Evolutionary conservation across 768 basidiomycete genomes (phyloP).

Genomic region (Ramaria rubella): DNA sequence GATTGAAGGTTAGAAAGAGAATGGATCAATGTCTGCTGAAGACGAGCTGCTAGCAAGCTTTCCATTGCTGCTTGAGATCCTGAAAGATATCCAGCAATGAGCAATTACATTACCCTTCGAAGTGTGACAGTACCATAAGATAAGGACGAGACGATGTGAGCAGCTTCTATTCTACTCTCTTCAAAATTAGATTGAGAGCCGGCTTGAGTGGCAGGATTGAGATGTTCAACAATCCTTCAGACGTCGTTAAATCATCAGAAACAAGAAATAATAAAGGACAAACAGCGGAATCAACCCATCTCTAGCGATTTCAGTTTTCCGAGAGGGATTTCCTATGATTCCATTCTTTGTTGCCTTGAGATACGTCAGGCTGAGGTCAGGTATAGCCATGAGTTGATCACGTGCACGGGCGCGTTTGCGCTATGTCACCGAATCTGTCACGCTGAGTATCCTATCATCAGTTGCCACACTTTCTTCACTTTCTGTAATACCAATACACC

Average conservation of each 20-base stretch:
- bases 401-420: background rate
- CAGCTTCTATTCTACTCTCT: slow-evolving; percentile 57
- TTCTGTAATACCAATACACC: background rate
- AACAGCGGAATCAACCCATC: slow-evolving; percentile 51
- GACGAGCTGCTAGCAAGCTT: slow-evolving; percentile 50
- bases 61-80: slow-evolving; percentile 58
- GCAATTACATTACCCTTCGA: background rate
- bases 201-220: slow-evolving; percentile 36
- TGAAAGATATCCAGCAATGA: background rate
- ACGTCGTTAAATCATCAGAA: background rate
- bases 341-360: slow-evolving; percentile 69
- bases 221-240: slow-evolving; percentile 56
- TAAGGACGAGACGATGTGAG: slow-evolving; percentile 67
- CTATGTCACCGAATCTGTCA: background rate
- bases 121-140: slow-evolving; percentile 45
- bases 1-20: slow-evolving; percentile 48
- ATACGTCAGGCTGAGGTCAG: slow-evolving; percentile 32
- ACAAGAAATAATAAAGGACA: slow-evolving; percentile 17
- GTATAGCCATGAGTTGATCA: slow-evolving; percentile 19
- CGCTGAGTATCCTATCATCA: background rate
- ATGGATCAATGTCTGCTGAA: slow-evolving; percentile 53
- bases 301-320: slow-evolving; percentile 52
- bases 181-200: slow-evolving; percentile 38
- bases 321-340: slow-evolving; percentile 74
- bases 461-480: background rate